Conservation (phyloP, 768 basidiomycete genomes). For the Pleurotus pulmonarius region DNA sequence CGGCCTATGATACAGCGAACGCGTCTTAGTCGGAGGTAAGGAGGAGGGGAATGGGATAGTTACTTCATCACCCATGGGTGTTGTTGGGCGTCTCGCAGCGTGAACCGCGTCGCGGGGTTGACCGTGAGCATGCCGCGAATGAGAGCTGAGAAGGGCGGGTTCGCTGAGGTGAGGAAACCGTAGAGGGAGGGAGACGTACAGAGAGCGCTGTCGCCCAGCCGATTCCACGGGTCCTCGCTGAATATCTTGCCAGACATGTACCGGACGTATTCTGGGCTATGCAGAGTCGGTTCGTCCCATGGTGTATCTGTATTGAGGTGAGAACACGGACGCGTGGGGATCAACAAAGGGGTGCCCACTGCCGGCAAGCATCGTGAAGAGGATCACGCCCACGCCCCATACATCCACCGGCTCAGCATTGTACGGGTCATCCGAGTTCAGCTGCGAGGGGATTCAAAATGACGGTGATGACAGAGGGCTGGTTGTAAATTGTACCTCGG, state of each 20-base stretch:
- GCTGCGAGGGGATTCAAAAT: conserved; percentile 33
- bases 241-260: conserved; percentile 77
- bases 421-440: conserved; percentile 67
- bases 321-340: neutral
- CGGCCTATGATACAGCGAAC: conserved; percentile 35
- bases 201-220: conserved; percentile 52
- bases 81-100: conserved; percentile 39
- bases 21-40: neutral
- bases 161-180: neutral
- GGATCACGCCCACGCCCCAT: conserved; percentile 94
- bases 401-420: conserved; percentile 91
- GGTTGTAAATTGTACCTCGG: conserved; percentile 57
- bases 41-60: neutral
- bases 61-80: conserved; percentile 81
- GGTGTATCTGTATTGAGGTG: conserved; percentile 69
- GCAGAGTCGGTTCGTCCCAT: conserved; percentile 88
- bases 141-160: conserved; percentile 47
- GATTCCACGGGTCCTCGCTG: conserved; percentile 74
- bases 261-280: conserved; percentile 76
- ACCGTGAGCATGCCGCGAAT: conserved; percentile 73
- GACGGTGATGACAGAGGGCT: neutral
- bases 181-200: conserved; percentile 42
- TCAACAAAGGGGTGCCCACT: conserved; percentile 50
- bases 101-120: conserved; percentile 65
- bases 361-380: conserved; percentile 87